Conservation (phyloP, 179 eudicot genomes). For the Camellia oleifera region DNA sequence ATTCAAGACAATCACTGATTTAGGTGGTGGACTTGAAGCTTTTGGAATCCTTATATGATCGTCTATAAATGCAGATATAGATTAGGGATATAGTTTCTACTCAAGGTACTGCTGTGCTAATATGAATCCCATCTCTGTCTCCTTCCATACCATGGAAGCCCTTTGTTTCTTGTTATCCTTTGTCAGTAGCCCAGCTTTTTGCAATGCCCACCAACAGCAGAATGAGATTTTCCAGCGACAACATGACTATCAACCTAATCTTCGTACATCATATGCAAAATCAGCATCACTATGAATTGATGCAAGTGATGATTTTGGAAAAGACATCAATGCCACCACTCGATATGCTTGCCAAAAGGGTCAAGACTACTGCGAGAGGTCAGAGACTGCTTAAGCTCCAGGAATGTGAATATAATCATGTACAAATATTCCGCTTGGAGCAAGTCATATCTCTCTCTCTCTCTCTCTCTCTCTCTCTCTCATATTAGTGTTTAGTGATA, state of each 20-base stretch:
- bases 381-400: neutral
- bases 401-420: neutral
- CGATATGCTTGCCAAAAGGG: neutral
- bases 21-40: slow-evolving; percentile 8
- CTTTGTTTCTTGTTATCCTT: no score
- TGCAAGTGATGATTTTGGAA: no score
- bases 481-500: neutral
- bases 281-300: no score
- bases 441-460: neutral
- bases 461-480: no score
- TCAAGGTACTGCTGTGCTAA: neutral
- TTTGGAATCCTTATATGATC: neutral
- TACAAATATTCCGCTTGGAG: neutral
- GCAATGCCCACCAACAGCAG: neutral
- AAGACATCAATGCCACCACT: no score
- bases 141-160: neutral
- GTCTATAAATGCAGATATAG: neutral
- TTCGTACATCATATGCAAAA: no score
- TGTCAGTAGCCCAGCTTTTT: no score
- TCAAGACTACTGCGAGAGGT: neutral
- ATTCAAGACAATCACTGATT: neutral
- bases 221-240: neutral
- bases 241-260: no score
- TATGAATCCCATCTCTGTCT: neutral
- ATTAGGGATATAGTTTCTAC: neutral